Percentiles rank a stretch among this genome's conserved stretches.
Conservation (phyloP, 2,329 filamentous ascomycete genomes). For the Xylaria sp. region DNA sequence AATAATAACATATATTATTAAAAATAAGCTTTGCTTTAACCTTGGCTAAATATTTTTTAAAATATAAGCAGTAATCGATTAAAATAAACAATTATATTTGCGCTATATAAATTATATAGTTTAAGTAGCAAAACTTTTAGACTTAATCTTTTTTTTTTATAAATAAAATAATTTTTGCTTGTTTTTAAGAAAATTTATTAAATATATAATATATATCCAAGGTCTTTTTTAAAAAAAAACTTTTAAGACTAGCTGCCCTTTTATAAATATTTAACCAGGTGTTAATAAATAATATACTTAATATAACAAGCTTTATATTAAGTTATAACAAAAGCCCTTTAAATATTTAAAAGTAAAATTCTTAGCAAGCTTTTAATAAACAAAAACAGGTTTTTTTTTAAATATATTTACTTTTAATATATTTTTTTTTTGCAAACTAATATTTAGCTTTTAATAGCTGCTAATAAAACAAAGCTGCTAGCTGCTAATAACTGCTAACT, state of each 20-base stretch:
- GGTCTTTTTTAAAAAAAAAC: neutral
- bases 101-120: neutral
- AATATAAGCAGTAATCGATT: neutral
- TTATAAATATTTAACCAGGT: neutral
- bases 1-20: neutral
- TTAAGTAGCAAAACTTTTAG: neutral
- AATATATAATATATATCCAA: neutral
- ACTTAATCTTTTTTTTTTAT: neutral
- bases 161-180: neutral
- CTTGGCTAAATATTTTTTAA: neutral
- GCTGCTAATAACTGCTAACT: neutral
- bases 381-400: neutral
- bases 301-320: neutral
- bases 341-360: slow-evolving; percentile 1
- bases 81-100: neutral
- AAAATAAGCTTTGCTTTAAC: neutral
- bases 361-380: neutral
- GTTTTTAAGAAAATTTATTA: neutral
- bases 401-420: neutral
- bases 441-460: slow-evolving; percentile 6
- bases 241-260: neutral
- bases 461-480: neutral
- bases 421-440: neutral
- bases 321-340: neutral
- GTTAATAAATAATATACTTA: neutral